A percentile compares a stretch with the other conserved stretches of the same genome.
These are phyloP conservation scores for Fraxinus sp. DNA, from an alignment of 305 asterid genomes.

Conservation along the genomic window DNA sequence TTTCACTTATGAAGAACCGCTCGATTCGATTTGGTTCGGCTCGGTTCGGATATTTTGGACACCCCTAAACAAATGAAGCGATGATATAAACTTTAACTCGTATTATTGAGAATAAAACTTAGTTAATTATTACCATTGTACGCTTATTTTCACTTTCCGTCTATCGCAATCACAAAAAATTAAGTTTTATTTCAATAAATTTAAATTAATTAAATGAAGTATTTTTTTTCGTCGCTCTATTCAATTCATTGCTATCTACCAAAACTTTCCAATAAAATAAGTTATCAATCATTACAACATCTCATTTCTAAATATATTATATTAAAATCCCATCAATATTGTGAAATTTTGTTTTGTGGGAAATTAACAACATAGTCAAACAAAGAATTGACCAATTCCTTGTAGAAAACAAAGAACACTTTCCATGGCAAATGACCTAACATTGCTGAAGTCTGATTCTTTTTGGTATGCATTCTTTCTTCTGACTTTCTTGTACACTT, in stretches of 20 bases:
- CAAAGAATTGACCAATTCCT: slow-evolving; percentile 22
- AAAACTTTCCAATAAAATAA: background rate
- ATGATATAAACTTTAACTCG: background rate
- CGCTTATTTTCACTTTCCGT: background rate
- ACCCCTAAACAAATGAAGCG: no score
- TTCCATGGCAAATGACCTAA: slow-evolving; percentile 33
- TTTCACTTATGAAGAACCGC: no score
- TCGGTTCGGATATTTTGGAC: no score
- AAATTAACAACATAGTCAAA: background rate
- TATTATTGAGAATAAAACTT: background rate
- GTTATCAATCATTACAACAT: background rate
- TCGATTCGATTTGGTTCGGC: no score
- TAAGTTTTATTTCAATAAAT: background rate
- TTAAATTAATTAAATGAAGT: background rate
- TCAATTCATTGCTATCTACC: background rate
- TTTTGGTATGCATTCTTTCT: slow-evolving; percentile 34
- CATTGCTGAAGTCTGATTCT: slow-evolving; percentile 17
- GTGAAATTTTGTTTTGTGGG: background rate
- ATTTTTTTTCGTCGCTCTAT: background rate
- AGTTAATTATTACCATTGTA: background rate
- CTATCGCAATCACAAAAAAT: background rate
- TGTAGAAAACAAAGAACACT: slow-evolving; percentile 28
- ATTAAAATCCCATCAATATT: background rate
- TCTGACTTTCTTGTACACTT: slow-evolving; percentile 40
- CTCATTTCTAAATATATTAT: background rate